phyloP scores from a whole-genome alignment of 2,329 filamentous ascomycete genomes.

The Rhinocladiella similis region DNA sequence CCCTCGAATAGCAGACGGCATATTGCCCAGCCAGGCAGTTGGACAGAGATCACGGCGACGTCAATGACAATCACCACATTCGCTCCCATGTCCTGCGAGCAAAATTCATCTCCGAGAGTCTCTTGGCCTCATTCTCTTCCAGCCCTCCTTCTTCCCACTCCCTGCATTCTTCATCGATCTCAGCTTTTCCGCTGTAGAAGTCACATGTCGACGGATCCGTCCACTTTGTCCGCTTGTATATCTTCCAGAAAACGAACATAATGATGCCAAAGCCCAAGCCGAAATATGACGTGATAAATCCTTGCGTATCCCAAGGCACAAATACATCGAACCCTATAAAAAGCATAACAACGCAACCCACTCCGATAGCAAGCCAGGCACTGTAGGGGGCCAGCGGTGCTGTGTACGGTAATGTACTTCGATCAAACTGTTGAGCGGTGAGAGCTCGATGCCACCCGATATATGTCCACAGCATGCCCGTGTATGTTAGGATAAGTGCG shows the following conservation, averaged over 20 bases:
- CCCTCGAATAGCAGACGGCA: too few species aligned
- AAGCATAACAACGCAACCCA: conserved; percentile 59
- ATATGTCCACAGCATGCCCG: too few species aligned
- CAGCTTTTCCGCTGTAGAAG: conserved; percentile 32
- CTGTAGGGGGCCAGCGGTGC: conserved; percentile 68
- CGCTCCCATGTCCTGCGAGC: too few species aligned
- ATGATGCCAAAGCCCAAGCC: conserved; percentile 44
- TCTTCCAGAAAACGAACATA: conserved; percentile 35
- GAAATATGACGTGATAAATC: conserved; percentile 54
- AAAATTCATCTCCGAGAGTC: too few species aligned
- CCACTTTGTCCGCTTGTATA: conserved; percentile 29
- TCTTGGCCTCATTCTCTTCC: too few species aligned
- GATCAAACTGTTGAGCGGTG: conserved; percentile 65
- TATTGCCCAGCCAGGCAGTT: too few species aligned
- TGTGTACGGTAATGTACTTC: conserved; percentile 66
- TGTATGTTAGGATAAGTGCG: too few species aligned
- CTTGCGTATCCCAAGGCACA: conserved; percentile 42
- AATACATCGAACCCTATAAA: conserved; percentile 62
- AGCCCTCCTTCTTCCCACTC: too few species aligned
- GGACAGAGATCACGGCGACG: too few species aligned
- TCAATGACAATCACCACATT: too few species aligned
- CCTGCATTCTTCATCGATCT: too few species aligned
- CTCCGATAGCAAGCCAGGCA: conserved; percentile 60
- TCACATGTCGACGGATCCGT: conserved; percentile 25
- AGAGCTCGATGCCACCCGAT: conserved; percentile 70